Conservation (phyloP, 805 yeast genomes). For the Schizosaccharomyces osmophilus region DNA sequence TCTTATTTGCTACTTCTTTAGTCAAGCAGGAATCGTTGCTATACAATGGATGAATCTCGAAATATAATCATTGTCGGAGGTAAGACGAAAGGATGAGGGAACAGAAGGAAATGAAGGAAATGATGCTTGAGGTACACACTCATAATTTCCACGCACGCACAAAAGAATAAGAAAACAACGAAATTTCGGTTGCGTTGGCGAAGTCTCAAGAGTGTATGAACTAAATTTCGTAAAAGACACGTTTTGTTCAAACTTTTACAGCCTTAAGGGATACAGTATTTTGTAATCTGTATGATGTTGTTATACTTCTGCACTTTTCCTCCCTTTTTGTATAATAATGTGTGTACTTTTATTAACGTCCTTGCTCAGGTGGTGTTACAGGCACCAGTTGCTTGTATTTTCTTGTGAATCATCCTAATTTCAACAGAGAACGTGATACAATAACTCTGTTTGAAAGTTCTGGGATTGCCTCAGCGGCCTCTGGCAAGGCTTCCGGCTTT, state of each 20-base stretch:
- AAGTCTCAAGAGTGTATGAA: too few relatives aligned
- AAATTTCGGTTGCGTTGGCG: too few relatives aligned
- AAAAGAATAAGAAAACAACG: too few relatives aligned
- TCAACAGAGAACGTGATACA: slow-evolving; percentile 45
- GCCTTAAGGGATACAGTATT: too few relatives aligned
- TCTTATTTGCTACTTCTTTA: background rate
- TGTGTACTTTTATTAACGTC: too few relatives aligned
- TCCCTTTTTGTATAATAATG: background rate
- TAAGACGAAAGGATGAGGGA: background rate
- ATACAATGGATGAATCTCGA: background rate
- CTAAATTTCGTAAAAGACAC: too few relatives aligned
- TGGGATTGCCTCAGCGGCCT: slow-evolving; percentile 89
- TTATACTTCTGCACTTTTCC: background rate
- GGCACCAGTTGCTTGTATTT: slow-evolving; percentile 91
- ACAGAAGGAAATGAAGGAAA: too few relatives aligned
- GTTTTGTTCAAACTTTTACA: too few relatives aligned
- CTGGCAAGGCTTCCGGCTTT: slow-evolving; percentile 92
- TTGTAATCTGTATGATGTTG: background rate
- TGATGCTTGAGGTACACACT: too few relatives aligned
- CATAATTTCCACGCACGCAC: too few relatives aligned
- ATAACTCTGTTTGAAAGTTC: slow-evolving; percentile 72
- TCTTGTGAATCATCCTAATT: slow-evolving; percentile 58
- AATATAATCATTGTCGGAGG: background rate
- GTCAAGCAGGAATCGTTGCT: background rate
- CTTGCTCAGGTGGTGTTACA: background rate